A percentile compares a stretch with the other conserved stretches of the same genome.
Evolutionary conservation across 306 rosid genomes (phyloP).

Genomic region (Ormosia emarginata): DNA sequence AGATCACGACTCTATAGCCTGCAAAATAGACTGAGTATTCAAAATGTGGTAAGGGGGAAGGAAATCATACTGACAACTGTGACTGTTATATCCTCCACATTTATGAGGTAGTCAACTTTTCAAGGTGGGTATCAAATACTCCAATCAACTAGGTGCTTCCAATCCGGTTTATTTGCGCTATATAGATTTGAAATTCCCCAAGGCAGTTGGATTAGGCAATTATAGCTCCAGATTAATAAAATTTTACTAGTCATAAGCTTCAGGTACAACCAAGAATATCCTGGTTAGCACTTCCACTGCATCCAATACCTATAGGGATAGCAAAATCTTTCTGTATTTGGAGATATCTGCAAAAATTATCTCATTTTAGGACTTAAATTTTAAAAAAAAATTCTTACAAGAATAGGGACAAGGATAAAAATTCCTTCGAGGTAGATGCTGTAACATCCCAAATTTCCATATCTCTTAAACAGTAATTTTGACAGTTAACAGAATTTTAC

Average conservation of each 20-base stretch:
- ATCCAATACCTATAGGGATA: too few relatives aligned
- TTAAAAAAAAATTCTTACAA: too few relatives aligned
- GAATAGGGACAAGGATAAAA: too few relatives aligned
- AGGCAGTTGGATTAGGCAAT: slow-evolving; percentile 3
- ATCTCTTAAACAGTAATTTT: too few relatives aligned
- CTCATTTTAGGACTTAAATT: too few relatives aligned
- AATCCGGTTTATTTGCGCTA: neutral
- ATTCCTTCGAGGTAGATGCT: too few relatives aligned
- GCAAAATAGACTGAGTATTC: slow-evolving; percentile 25
- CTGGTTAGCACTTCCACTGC: too few relatives aligned
- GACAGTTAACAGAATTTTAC: too few relatives aligned
- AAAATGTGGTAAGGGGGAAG: slow-evolving; percentile 1
- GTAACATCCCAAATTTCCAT: too few relatives aligned
- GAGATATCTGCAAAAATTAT: too few relatives aligned
- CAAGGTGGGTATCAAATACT: neutral
- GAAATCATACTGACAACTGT: neutral
- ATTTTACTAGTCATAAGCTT: neutral
- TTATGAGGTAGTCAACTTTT: slow-evolving; percentile 1
- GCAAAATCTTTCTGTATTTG: too few relatives aligned
- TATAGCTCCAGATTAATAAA: slow-evolving; percentile 19
- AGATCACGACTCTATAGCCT: slow-evolving; percentile 79
- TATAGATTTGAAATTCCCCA: neutral
- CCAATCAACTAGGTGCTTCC: neutral
- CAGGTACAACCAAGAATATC: neutral
- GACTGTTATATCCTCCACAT: neutral